phyloP scores from a whole-genome alignment of 2,329 filamentous ascomycete species.

The Gliomastix tumulicola region DNA sequence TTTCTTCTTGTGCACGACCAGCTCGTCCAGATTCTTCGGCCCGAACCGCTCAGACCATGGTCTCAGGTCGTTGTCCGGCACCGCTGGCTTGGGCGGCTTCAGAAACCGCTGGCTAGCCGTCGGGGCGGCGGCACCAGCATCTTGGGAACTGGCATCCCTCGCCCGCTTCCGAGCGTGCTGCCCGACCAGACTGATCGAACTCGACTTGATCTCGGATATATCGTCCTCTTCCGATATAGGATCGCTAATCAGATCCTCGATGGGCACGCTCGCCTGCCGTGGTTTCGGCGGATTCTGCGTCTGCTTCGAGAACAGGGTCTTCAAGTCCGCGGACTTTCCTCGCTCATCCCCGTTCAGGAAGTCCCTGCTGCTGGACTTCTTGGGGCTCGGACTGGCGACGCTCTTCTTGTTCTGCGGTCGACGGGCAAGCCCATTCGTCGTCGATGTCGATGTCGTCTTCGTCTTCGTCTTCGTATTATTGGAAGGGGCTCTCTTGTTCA shows the following conservation, averaged over 20 bases:
- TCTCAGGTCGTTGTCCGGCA: slow-evolving; percentile 47
- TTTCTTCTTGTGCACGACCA: slow-evolving; percentile 93
- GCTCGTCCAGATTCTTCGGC: slow-evolving; percentile 67
- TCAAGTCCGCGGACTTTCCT: slow-evolving; percentile 48
- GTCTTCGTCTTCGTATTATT: slow-evolving; percentile 1
- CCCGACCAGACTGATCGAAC: slow-evolving; percentile 46
- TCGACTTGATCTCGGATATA: slow-evolving; percentile 41
- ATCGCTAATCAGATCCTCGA: slow-evolving; percentile 46
- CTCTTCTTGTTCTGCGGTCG: slow-evolving; percentile 18
- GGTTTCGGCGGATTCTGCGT: slow-evolving; percentile 37
- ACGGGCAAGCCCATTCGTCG: slow-evolving; percentile 12
- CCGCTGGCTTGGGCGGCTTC: slow-evolving; percentile 27
- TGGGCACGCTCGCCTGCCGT: slow-evolving; percentile 13
- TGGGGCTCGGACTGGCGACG: slow-evolving; percentile 18
- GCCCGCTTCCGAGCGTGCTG: slow-evolving; percentile 48
- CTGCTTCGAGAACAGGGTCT: slow-evolving; percentile 56
- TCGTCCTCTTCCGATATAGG: slow-evolving; percentile 55
- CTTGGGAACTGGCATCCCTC: slow-evolving; percentile 27
- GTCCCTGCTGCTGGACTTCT: slow-evolving; percentile 30
- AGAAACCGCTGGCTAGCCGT: slow-evolving; percentile 45
- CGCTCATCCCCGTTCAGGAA: slow-evolving; percentile 37
- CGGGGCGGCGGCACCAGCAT: slow-evolving; percentile 16
- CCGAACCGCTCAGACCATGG: slow-evolving; percentile 88
- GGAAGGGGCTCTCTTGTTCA: neutral
- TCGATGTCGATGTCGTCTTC: slow-evolving; percentile 9